These are phyloP conservation scores for Inonotus hispidus DNA, from an alignment of 1,284 basidiomycete species.

Conservation along the genomic window DNA sequence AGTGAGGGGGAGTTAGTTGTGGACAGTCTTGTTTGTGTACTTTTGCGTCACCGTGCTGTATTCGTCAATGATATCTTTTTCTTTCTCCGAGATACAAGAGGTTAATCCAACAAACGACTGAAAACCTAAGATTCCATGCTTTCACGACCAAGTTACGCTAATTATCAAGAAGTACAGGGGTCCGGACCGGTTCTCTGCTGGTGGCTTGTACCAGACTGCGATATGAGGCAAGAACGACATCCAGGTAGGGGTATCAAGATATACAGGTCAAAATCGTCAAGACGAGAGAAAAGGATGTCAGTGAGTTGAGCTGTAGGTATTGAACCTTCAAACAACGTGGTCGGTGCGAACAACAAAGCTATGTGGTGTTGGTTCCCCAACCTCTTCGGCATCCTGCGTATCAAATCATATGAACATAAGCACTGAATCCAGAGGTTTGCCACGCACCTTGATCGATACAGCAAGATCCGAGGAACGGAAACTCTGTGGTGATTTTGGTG, in stretches of 20 bases:
- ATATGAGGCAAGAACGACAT: too few species aligned
- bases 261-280: background rate
- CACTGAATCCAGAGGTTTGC: background rate
- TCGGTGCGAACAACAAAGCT: background rate
- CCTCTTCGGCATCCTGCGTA: background rate
- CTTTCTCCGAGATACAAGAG: background rate
- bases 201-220: too few species aligned
- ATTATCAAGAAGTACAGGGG: background rate
- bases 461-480: background rate
- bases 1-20: background rate
- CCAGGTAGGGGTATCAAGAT: background rate
- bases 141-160: background rate
- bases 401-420: background rate
- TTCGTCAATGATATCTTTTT: background rate
- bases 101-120: background rate
- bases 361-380: background rate
- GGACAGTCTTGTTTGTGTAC: background rate
- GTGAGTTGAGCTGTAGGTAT: background rate
- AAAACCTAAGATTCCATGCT: background rate
- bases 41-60: background rate
- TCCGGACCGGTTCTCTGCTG: background rate
- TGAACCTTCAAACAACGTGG: background rate
- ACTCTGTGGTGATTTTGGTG: slow-evolving; percentile 3
- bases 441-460: background rate
- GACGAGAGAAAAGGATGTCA: background rate